These are phyloP conservation scores for Fusarium sp. DNA, from an alignment of 2,329 filamentous ascomycete genomes.

Conservation along the genomic window DNA sequence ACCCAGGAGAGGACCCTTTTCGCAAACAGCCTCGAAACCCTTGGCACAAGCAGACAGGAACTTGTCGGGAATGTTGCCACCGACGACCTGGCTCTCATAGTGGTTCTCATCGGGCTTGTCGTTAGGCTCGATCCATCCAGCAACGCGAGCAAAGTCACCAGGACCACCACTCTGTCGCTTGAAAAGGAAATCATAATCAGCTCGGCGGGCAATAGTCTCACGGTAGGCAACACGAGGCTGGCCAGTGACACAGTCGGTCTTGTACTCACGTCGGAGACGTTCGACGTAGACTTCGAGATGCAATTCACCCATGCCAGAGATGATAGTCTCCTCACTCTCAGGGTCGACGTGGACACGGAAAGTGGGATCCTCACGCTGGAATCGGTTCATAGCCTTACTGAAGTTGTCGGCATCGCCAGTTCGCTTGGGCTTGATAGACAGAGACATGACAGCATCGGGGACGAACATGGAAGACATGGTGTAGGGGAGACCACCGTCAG, in stretches of 20 bases:
- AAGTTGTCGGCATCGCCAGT: slow-evolving; percentile 93
- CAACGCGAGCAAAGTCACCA: slow-evolving; percentile 93
- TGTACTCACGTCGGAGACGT: slow-evolving; percentile 96
- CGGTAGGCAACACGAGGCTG: slow-evolving; percentile 97
- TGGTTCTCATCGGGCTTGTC: slow-evolving; percentile 77
- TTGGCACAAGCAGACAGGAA: slow-evolving; percentile 95
- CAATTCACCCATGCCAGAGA: slow-evolving; percentile 97
- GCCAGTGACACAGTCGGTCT: slow-evolving; percentile 93
- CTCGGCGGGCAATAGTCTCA: slow-evolving; percentile 84
- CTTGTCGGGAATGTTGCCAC: slow-evolving; percentile 94
- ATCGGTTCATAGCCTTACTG: slow-evolving; percentile 98
- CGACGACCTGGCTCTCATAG: slow-evolving; percentile 88
- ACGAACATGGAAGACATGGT: slow-evolving; percentile 99
- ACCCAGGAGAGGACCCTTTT: slow-evolving; percentile 89
- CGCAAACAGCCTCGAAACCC: slow-evolving; percentile 85
- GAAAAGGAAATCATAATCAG: slow-evolving; percentile 91
- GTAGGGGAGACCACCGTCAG: slow-evolving; percentile 90
- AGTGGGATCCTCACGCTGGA: slow-evolving; percentile 97
- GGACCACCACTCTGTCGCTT: slow-evolving; percentile 96
- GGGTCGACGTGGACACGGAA: slow-evolving; percentile 94
- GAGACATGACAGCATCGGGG: slow-evolving; percentile 95
- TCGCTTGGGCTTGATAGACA: slow-evolving; percentile 96
- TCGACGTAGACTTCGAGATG: slow-evolving; percentile 98
- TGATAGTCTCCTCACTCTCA: slow-evolving; percentile 96
- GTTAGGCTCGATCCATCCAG: slow-evolving; percentile 90